These are phyloP conservation scores for Atkinsonella hypoxylon DNA, from an alignment of 2,329 filamentous ascomycete species.

Conservation along the genomic window DNA sequence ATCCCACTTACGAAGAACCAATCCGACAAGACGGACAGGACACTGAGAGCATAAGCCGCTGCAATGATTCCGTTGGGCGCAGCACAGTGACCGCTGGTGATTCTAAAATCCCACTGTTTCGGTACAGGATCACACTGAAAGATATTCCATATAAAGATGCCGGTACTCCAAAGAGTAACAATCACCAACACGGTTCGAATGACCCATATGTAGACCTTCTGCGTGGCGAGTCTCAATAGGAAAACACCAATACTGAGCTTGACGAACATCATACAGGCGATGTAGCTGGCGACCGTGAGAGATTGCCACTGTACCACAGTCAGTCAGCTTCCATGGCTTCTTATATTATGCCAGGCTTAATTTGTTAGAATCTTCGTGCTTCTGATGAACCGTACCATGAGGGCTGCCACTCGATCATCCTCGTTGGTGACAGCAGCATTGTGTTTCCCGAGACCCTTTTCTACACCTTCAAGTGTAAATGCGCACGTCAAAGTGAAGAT, in stretches of 20 bases:
- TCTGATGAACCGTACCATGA: slow-evolving; percentile 26
- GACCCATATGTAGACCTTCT: slow-evolving; percentile 34
- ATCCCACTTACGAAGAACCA: slow-evolving; percentile 34
- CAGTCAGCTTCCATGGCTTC: not conserved
- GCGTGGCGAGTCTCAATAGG: slow-evolving; percentile 34
- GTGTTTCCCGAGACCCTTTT: slow-evolving; percentile 33
- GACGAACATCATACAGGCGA: slow-evolving; percentile 43
- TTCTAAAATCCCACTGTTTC: slow-evolving; percentile 41
- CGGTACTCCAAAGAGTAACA: slow-evolving; percentile 33
- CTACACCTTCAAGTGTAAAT: slow-evolving; percentile 32
- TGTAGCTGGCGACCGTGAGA: slow-evolving; percentile 36
- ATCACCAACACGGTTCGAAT: slow-evolving; percentile 33
- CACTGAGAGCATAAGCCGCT: slow-evolving; percentile 39
- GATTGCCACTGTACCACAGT: slow-evolving; percentile 33
- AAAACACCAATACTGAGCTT: slow-evolving; percentile 44
- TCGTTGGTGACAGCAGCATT: slow-evolving; percentile 30
- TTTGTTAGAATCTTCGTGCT: not conserved
- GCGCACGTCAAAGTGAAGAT: slow-evolving; percentile 36
- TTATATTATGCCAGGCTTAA: not conserved
- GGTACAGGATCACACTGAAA: slow-evolving; percentile 38
- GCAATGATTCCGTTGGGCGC: slow-evolving; percentile 29
- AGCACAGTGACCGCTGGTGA: slow-evolving; percentile 31
- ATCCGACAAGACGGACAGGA: slow-evolving; percentile 40
- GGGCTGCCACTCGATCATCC: slow-evolving; percentile 28
- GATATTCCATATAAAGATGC: slow-evolving; percentile 39